Conservation (phyloP, 306 rosid genomes). For the Quercus robur region DNA sequence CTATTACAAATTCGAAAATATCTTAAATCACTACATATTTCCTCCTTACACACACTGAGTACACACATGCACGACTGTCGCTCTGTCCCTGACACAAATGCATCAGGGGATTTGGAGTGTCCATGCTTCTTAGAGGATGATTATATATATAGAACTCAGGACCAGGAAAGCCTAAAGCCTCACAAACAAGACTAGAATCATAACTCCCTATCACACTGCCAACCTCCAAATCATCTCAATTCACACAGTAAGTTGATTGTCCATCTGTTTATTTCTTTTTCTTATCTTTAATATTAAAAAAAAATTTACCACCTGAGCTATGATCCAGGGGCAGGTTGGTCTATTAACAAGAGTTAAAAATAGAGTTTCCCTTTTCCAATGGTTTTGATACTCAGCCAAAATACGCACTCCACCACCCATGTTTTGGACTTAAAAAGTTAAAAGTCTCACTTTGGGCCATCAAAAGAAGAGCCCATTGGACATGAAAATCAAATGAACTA, state of each 20-base stretch:
- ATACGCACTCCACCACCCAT: background rate
- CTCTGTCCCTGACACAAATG: too few relatives aligned
- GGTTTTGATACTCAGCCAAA: background rate
- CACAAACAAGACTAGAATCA: background rate
- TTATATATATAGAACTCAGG: background rate
- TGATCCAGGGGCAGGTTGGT: background rate
- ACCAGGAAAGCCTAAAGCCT: background rate
- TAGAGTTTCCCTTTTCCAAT: background rate
- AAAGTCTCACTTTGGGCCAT: background rate
- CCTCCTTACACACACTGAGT: too few relatives aligned
- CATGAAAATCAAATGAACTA: background rate
- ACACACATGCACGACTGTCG: too few relatives aligned
- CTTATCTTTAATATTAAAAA: background rate
- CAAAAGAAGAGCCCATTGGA: slow-evolving; percentile 2
- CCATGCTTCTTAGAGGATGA: too few relatives aligned
- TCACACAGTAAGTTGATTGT: background rate
- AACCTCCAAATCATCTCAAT: background rate
- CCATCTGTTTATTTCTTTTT: background rate
- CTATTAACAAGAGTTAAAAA: background rate
- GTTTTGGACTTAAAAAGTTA: background rate
- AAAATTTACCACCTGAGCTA: background rate
- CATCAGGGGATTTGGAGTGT: too few relatives aligned
- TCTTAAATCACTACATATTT: too few relatives aligned
- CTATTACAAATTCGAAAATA: too few relatives aligned
- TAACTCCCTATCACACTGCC: background rate